Conservation (phyloP, 495 filamentous ascomycete genomes). For the Aspergillus steynii region DNA sequence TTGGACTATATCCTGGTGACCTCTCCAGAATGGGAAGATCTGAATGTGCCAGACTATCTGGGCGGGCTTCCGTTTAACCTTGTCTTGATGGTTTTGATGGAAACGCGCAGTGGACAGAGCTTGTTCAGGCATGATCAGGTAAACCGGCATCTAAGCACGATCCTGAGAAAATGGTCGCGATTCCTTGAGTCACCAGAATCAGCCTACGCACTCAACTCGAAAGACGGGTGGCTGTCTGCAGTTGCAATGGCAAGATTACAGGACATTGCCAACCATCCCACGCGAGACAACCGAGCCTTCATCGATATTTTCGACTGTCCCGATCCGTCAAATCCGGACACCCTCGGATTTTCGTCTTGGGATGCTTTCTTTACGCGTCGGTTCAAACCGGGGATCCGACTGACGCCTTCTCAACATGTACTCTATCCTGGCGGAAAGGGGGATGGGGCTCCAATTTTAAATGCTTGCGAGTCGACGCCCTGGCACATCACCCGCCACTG, state of each 20-base stretch:
- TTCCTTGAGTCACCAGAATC: constrained; percentile 3
- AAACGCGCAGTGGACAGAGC: background rate
- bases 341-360: constrained; percentile 56
- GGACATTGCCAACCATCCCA: constrained; percentile 1
- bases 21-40: background rate
- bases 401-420: background rate
- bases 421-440: background rate
- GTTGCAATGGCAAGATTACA: background rate
- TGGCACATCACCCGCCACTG: background rate
- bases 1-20: background rate
- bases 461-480: constrained; percentile 58
- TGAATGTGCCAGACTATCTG: background rate
- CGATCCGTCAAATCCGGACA: background rate
- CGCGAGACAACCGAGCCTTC: background rate
- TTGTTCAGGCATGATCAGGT: background rate
- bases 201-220: background rate
- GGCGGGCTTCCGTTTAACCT: constrained; percentile 1
- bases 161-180: background rate
- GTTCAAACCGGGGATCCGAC: constrained; percentile 33
- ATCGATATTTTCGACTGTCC: constrained; percentile 3
- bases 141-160: background rate
- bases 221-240: constrained; percentile 4
- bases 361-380: constrained; percentile 66
- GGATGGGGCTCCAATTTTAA: constrained; percentile 35
- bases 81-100: background rate